Base-by-base conservation (phyloP, 495 filamentous ascomycete species). In the Podospora appendiculata region DNA sequence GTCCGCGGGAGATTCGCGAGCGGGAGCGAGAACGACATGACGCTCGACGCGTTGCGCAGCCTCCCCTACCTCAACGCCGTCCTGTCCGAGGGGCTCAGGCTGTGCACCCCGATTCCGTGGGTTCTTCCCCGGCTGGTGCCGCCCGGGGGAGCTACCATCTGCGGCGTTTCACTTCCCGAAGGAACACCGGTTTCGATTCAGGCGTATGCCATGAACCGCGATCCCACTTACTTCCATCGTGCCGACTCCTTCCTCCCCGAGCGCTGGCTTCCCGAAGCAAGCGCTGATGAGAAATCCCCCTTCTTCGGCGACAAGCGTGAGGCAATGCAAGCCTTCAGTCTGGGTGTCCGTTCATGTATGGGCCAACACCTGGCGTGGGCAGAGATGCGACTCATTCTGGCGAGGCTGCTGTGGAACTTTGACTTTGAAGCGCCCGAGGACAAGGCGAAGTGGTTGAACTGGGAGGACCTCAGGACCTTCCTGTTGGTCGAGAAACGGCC, bases 281-380 rank as follows among this genome's bases (percentile, higher is more conserved):
- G 50, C 17, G 79, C 71, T 46, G 60, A 65, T 32, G 40, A 58
- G 3, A 53, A 41, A 0, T 71, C 66, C 9, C 57, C 57, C 32
- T 55, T 55, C 45, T 56, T 35, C 18, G 55, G 61, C 19, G 81
- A 86, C 56, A 55, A 65, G 6, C 58, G 62, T 12, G 67, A 73
- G 16, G 74, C 71, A 9, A 60, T 77, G 42, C 71, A 79, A 42
- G 73, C 80, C 1, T 86, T 84, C 44, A 68, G 68, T 35, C 25
- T 72, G 25, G 81, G 82, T 0, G 76, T 73, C 1, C 56, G 79
- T 12, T 72, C 76, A 41, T 84, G 81, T 47, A 68, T 82, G 48
- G 82, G 80, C 6, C 66, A 70, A 53, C 73, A 78, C 49, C 53
- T 79, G 34, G 79, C 79, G 16, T 77, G 65, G 43, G 63, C 63